A percentile compares a stretch with the other conserved stretches of the same genome.
Conservation (phyloP, 2,329 filamentous ascomycete genomes). For the Diaporthe vexans region DNA sequence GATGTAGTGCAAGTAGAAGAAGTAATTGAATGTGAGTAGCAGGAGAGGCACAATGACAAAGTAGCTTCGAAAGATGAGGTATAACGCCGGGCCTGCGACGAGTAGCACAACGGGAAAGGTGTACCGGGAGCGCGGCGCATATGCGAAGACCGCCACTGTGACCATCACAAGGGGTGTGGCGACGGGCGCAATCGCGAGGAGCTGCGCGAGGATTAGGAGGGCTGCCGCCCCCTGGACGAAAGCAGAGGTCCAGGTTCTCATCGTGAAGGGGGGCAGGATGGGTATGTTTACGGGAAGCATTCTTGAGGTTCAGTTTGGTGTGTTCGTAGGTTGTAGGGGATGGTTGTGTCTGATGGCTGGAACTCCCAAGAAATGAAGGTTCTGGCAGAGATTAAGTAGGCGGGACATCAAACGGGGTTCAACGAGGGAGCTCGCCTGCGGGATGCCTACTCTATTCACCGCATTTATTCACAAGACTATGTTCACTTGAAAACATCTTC, state of each 20-base stretch:
- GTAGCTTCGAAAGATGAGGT: background rate
- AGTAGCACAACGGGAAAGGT: background rate
- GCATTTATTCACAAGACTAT: background rate
- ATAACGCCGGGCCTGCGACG: background rate
- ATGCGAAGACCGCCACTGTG: background rate
- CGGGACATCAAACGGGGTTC: background rate
- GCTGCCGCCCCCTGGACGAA: background rate
- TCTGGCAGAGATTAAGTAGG: background rate
- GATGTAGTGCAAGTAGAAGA: background rate
- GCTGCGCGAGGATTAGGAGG: background rate
- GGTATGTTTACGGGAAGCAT: background rate
- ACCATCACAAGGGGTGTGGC: background rate
- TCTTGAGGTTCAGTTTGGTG: background rate
- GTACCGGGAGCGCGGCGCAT: background rate
- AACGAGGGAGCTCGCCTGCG: background rate
- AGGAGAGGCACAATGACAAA: background rate
- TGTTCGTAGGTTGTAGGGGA: background rate
- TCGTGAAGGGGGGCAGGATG: background rate
- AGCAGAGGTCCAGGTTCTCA: background rate
- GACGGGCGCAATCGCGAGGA: background rate
- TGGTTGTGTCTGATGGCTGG: background rate
- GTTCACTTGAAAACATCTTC: background rate
- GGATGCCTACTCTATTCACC: background rate
- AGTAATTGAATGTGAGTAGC: background rate
- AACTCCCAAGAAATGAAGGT: background rate